phyloP scores from a whole-genome alignment of 352 stramenopile genomes.

The Globisporangium splendens region DNA sequence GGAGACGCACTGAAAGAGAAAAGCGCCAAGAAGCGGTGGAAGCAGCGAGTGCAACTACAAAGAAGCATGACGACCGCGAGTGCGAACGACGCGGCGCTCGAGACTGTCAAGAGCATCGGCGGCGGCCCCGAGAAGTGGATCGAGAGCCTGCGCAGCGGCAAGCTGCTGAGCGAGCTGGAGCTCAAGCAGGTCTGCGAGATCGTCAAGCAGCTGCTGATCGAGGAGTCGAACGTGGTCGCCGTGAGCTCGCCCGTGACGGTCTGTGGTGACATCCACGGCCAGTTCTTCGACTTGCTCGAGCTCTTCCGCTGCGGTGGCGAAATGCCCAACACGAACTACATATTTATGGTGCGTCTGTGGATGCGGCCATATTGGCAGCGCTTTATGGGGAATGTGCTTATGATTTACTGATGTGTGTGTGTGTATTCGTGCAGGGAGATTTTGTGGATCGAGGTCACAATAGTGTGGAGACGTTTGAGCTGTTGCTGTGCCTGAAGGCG shows the following conservation, averaged over 20 bases:
- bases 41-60: neutral
- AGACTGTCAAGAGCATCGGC: conserved; percentile 51
- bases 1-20: neutral
- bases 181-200: conserved; percentile 89
- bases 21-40: no score
- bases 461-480: conserved; percentile 88
- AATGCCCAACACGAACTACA: conserved; percentile 85
- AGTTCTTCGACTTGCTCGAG: conserved; percentile 89
- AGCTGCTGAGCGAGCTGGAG: conserved; percentile 83
- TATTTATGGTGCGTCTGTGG: conserved; percentile 75
- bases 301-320: conserved; percentile 86
- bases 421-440: conserved; percentile 53
- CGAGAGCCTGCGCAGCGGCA: conserved; percentile 69
- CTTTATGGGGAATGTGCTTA: conserved; percentile 2
- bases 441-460: conserved; percentile 90
- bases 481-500: conserved; percentile 86
- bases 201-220: conserved; percentile 89
- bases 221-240: conserved; percentile 90
- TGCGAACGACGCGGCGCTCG: conserved; percentile 56
- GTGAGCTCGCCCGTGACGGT: conserved; percentile 89
- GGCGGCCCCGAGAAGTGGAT: conserved; percentile 85
- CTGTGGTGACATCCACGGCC: conserved; percentile 88
- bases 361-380: neutral
- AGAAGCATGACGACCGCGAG: conserved; percentile 40
- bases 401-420: conserved; percentile 3